Evolutionary conservation across 2,329 filamentous ascomycete genomes (phyloP), one percentile per base, ranked within the genome.

Genomic region (Balansia obtecta): DNA sequence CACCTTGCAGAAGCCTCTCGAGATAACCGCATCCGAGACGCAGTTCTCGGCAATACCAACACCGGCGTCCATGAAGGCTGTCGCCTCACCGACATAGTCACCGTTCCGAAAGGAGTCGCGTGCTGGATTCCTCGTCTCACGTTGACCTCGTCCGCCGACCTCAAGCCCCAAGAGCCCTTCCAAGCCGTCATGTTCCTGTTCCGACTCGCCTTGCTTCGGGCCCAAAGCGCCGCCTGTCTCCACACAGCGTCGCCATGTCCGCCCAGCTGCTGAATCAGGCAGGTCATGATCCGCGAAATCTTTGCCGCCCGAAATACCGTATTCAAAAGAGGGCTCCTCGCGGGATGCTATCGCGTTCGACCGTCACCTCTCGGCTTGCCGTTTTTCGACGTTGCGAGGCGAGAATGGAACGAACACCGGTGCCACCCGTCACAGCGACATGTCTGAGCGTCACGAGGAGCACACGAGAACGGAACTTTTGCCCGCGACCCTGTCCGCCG

Each of bases 231-330:
- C 22, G 47, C 33, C n/a, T 48, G 50, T 45, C 48, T 51, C 53
- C 50, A 51, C 48, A 42, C 45, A n/a, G 53, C 20, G 40, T 45
- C 46, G 39, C 46, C 27, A n/a, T 27, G 22, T 32, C 48, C 54
- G 46, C 45, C 52, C 48, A 52, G 51, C 47, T 54, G 55, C 54
- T 54, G 49, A 50, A 56, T 51, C 54, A 56, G 55, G 55, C 49
- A 55, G 47, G 51, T 50, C 48, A 15, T 15, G 49, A 53, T 44
- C 47, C 51, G 22, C 43, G 41, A 34, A 16, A n/a, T n/a, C 20
- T 22, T 18, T 34, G 22, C 27, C 18, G 33, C 45, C 27, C 27
- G 20, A 27, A 30, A 16, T 15, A 7, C 37, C 38, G 38, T 20
- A 37, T 37, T 10, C 34, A 37, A 40, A 40, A 40, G 38, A 16